Evolutionary conservation across 441 rosid genomes (phyloP), one percentile per base, ranked within the genome.

Genomic region (Brassica balearica): DNA sequence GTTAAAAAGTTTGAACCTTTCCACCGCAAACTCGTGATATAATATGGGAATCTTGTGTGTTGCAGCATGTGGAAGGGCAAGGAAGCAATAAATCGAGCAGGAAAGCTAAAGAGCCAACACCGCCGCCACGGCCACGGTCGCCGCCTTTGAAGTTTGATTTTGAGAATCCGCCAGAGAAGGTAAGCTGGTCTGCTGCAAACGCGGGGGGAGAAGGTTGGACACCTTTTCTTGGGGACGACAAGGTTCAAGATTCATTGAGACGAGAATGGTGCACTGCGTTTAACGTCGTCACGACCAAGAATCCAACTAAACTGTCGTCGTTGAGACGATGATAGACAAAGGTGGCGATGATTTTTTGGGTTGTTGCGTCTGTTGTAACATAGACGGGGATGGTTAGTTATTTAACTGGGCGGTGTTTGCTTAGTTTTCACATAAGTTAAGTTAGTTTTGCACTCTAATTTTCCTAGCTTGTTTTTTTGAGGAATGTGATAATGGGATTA

Each of bases 211-310:
- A 85, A 75, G 53, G 48, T 0, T 93, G 96, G 98, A 79, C 81
- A 63, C 93, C 98, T 38, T 77, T 68, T 78, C 41, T 83, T 27
- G 86, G 82, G 29, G 83, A 82, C 4, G 62, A 67, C 32, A 73
- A 77, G 82, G 91, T 91, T 63, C 78, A 86, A 8, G 88, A 86
- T 69, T 73, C 88, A 10, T 76, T 74, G 4, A 84, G 43, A 65
- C 85, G 69, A 68, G 86, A 81, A 1, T 95, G 99, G 99, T 79
- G 74, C 59, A 78, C 77, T 51, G 89, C 89, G 27, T 87, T 87
- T 64, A 46, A 84, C 1, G 79, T 71, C 41, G 38, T 85, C 48
- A 78, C 85, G 1, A 11, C 71, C 27, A 79, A 60, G 41, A 81
- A 77, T 60, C 72, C 82, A 43, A 80, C 73, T 59, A 75, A 80